phyloP scores from a whole-genome alignment of 208 protist genomes.

The Trypanosoma mega region DNA sequence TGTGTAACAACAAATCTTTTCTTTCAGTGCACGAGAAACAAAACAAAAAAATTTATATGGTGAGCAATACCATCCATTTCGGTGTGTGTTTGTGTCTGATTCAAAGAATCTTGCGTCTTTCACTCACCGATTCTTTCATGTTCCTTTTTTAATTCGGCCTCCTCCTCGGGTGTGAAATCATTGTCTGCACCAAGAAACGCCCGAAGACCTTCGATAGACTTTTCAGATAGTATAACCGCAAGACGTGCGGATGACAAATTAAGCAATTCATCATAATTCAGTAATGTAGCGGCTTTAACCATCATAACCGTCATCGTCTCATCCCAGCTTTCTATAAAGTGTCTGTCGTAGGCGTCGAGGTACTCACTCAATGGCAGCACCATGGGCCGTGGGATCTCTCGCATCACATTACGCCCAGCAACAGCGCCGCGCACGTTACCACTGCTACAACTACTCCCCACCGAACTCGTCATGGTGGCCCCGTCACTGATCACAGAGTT shows the following conservation, averaged over 20 bases:
- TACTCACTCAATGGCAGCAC: constrained; percentile 69
- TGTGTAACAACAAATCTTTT: too few relatives aligned
- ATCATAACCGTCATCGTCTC: constrained; percentile 66
- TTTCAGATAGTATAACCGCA: constrained; percentile 76
- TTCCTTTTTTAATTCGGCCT: constrained; percentile 85
- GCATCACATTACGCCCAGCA: constrained; percentile 29
- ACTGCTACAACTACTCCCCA: neutral
- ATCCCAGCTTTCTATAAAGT: constrained; percentile 77
- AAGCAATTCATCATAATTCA: constrained; percentile 85
- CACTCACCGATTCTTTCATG: constrained; percentile 17
- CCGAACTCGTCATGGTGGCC: neutral
- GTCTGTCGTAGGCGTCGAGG: constrained; percentile 56
- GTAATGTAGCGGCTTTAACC: constrained; percentile 85
- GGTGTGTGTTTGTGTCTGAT: neutral
- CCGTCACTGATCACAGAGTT: neutral
- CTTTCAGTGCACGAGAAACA: too few relatives aligned
- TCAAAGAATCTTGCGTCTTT: too few relatives aligned
- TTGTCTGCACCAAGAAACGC: constrained; percentile 81
- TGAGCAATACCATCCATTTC: too few relatives aligned
- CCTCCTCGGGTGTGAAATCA: constrained; percentile 86
- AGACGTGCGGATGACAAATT: constrained; percentile 86
- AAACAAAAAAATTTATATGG: too few relatives aligned
- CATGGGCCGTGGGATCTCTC: constrained; percentile 76
- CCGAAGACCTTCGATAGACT: constrained; percentile 86
- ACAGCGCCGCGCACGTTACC: neutral